phyloP scores from a whole-genome alignment of 345 rosid genomes.

The Lepidium africanum region DNA sequence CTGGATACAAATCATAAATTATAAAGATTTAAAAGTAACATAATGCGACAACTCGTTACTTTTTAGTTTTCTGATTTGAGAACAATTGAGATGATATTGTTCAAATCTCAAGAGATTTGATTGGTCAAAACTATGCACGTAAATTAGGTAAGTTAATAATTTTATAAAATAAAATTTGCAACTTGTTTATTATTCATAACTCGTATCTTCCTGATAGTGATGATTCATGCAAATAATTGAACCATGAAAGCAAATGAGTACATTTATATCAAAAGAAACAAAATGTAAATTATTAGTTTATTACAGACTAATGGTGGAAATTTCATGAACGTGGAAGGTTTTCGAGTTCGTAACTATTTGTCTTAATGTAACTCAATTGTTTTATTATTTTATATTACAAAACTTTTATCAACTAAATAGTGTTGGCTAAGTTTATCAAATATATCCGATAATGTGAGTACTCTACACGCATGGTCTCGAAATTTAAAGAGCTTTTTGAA shows the following conservation, averaged over 20 bases:
- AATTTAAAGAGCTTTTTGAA: not conserved
- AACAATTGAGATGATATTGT: not conserved
- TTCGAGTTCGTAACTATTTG: not conserved
- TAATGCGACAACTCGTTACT: slow-evolving; percentile 22
- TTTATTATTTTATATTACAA: not conserved
- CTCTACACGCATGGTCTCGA: not conserved
- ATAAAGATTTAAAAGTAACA: not conserved
- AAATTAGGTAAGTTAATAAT: slow-evolving; percentile 7
- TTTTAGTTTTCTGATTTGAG: slow-evolving; percentile 12
- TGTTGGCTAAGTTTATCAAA: not conserved
- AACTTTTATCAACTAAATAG: not conserved
- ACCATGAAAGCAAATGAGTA: not conserved
- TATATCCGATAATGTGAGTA: not conserved
- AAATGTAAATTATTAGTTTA: not conserved
- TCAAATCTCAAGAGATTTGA: slow-evolving; percentile 17
- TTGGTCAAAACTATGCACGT: slow-evolving; percentile 27
- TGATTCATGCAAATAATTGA: slow-evolving; percentile 15
- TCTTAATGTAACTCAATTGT: not conserved
- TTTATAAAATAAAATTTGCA: not conserved
- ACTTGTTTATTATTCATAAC: not conserved
- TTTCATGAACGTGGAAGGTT: slow-evolving; percentile 9
- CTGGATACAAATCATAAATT: not conserved
- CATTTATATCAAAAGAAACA: not conserved
- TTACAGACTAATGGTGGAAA: not conserved
- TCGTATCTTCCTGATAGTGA: slow-evolving; percentile 16